These are phyloP conservation scores for Sarocladium strictum DNA, from an alignment of 2,329 filamentous ascomycete genomes.

Conservation along the genomic window DNA sequence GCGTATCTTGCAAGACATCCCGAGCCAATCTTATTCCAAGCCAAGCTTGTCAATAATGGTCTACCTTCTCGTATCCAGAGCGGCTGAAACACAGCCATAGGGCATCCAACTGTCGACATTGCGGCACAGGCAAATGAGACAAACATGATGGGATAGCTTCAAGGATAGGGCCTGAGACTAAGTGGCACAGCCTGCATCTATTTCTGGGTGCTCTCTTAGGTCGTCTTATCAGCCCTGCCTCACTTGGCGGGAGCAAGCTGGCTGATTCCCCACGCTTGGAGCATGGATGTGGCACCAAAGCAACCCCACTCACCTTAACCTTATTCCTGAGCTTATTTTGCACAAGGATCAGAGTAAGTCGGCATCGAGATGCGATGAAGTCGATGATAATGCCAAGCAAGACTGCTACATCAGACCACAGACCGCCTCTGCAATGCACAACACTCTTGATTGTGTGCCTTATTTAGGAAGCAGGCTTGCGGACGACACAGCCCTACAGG, in stretches of 20 bases:
- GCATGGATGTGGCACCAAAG: background rate
- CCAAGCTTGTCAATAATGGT: too few species aligned
- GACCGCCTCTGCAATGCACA: too few species aligned
- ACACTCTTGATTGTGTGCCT: too few species aligned
- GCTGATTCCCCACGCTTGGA: too few species aligned
- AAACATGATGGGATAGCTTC: background rate
- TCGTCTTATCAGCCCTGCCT: background rate
- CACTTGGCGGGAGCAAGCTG: too few species aligned
- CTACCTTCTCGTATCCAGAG: constrained; percentile 2
- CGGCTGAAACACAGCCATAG: background rate
- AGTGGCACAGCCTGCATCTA: background rate
- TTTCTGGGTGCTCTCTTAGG: background rate
- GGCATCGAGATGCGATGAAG: background rate
- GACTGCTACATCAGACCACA: too few species aligned
- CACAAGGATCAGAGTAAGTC: background rate
- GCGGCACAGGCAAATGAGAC: too few species aligned
- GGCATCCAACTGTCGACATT: background rate
- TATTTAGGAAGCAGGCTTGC: too few species aligned
- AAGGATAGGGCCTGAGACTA: background rate
- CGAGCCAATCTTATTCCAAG: too few species aligned
- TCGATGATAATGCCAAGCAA: too few species aligned
- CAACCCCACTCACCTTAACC: background rate
- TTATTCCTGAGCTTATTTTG: background rate
- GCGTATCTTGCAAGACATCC: too few species aligned
- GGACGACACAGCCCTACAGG: too few species aligned